These are phyloP conservation scores for Coemansia sp. DNA, from an alignment of 192 early-diverging fungal genomes.

Conservation along the genomic window DNA sequence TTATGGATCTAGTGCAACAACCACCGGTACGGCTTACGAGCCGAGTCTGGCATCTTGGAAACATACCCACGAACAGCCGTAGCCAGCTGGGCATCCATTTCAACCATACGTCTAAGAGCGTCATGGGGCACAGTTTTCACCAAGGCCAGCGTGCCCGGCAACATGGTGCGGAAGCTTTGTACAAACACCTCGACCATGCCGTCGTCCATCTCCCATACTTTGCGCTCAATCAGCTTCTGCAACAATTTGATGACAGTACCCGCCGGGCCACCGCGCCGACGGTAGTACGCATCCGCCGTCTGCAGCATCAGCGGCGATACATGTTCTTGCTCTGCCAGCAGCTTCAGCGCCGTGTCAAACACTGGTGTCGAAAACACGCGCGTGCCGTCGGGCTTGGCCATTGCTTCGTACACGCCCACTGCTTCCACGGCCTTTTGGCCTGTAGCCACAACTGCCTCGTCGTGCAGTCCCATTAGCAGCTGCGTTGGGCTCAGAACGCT, in stretches of 20 bases:
- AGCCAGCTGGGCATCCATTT: constrained; percentile 11
- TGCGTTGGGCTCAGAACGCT: constrained; percentile 50
- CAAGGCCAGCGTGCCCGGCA: constrained; percentile 34
- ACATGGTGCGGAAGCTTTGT: constrained; percentile 18
- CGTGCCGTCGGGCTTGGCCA: constrained; percentile 21
- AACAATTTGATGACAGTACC: constrained; percentile 30
- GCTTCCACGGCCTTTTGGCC: constrained; percentile 15
- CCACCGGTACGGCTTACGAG: constrained; percentile 32
- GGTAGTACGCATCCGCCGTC: constrained; percentile 29
- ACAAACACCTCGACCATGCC: constrained; percentile 22
- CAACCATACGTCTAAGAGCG: constrained; percentile 25
- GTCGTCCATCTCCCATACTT: constrained; percentile 39
- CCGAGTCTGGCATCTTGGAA: constrained; percentile 27
- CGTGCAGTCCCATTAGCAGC: constrained; percentile 43
- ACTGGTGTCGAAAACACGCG: constrained; percentile 21
- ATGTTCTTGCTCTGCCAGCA: constrained; percentile 21
- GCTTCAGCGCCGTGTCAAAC: constrained; percentile 34
- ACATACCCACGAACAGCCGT: constrained; percentile 27
- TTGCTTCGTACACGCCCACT: constrained; percentile 16
- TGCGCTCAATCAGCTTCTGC: constrained; percentile 31
- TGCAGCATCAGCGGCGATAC: constrained; percentile 39
- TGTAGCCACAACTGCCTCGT: neutral
- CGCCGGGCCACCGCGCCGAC: constrained; percentile 15
- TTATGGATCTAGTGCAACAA: constrained; percentile 9
- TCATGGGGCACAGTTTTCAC: constrained; percentile 32